Evolutionary conservation across 1,139 yeast species (phyloP), one percentile per base, ranked within the genome.

Genomic region (Yamadazyma trypodendri): DNA sequence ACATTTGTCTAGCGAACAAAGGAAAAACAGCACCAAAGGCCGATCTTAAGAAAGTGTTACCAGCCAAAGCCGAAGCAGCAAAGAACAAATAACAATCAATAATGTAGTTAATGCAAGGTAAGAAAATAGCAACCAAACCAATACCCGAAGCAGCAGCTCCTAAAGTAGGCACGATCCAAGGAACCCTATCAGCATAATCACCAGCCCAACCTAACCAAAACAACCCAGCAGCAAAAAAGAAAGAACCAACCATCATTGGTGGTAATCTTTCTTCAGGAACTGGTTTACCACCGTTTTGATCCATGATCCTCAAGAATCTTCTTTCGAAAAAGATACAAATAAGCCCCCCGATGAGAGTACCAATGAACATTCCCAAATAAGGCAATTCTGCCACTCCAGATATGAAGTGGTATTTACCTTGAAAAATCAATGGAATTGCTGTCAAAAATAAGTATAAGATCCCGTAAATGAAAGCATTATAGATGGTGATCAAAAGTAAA

Each of bases 11-110:
- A 2, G 82, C 77, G 51, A 65, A 65, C 41, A 74, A 67, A 29
- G 80, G 74, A 58, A 74, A 68, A 5, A 65, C 72, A 32, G 75
- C 79, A 30, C 78, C 79, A 54, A 74, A 72, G 12, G 71, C 61
- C 2, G 87, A 79, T 69, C 89, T 76, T 46, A 83, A 58, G 52
- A 89, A 80, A 0, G 96, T 81, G 56, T 87, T 87, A 11, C 84
- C 96, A 4, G 97, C 96, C 49, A 89, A 69, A 1, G 96, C 96
- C 18, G 95, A 84, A 11, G 96, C 96, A 4, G 96, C 95, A 54
- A 82, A 80, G 42, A 80, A 58, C 45, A 86, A 68, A 56, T 88
- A 89, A 28, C 85, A 69, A 58, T 89, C 96, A 52, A 88, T 81
- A 51, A 88, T 75, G 58, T 88, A 88, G 56, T 82, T 85, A 53